Base-by-base conservation (phyloP, 495 filamentous ascomycete genomes). In the Talaromyces nanjingensis region DNA sequence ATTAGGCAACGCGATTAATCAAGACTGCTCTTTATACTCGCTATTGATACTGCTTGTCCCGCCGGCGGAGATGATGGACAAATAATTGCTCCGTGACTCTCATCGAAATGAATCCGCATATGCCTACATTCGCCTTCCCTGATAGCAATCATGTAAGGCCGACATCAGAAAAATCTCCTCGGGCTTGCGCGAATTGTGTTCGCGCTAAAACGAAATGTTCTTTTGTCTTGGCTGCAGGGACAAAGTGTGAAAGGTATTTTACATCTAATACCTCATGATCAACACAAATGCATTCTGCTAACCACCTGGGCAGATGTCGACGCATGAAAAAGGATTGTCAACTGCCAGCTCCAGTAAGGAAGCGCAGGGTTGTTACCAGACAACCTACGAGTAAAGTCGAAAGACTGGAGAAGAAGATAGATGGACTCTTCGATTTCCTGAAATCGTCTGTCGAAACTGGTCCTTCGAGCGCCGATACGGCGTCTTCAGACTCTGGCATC, bases 351-450 rank as follows among this genome's bases (percentile, higher is more conserved):
- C 66, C 73, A 27, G 68, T 70, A n/a, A 70, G 76, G 63, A 74
- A 73, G 59, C 76, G 74, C 49, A 71, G 63, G 16, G 16, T 29
- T 33, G 65, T 59, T 5, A 74, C 73, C 59, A 65, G 64, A 20
- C 63, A 68, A 1, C 27, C 54, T 3, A 54, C 64, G 14, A 69
- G 69, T 6, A 74, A 71, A 59, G 74, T 72, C 0, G 72, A 71
- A 12, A 77, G 78, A 34, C 73, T 84, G 3, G 81, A 84, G 64
- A 78, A 77, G 45, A 84, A 83, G 64, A 73, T 84, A 53, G 81
- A 84, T 55, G 75, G 73, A 59, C 73, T 86, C 37, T 77, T 82
- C 25, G 77, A 76, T 14, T 65, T 79, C 2, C 67, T 85, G 12
- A 74, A 79, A 54, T 67, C 72, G 12, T 71, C 67, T 49, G 22